phyloP scores from a whole-genome alignment of 192 early-diverging fungal genomes.

The Lobosporangium transversale region DNA sequence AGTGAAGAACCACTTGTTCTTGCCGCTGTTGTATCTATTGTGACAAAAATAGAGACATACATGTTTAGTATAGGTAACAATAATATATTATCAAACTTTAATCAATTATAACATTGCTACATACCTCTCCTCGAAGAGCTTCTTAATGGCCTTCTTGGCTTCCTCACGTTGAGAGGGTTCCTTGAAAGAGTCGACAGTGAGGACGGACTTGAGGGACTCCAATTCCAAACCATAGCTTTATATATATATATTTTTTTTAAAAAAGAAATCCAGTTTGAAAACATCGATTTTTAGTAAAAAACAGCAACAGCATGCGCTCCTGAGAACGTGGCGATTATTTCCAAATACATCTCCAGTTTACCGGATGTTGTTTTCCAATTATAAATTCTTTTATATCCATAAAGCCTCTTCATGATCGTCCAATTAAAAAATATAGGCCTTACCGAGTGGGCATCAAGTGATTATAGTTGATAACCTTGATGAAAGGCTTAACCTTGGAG shows the following conservation, averaged over 20 bases:
- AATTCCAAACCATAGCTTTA: slow-evolving; percentile 97
- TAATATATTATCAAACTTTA: too few relatives aligned
- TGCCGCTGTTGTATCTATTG: slow-evolving; percentile 90
- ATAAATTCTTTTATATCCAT: too few relatives aligned
- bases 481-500: slow-evolving; percentile 98
- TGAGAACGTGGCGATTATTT: too few relatives aligned
- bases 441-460: slow-evolving; percentile 99
- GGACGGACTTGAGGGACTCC: slow-evolving; percentile 88
- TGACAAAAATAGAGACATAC: background rate
- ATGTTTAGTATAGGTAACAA: background rate
- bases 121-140: slow-evolving; percentile 91
- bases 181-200: slow-evolving; percentile 91
- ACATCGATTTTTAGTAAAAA: too few relatives aligned
- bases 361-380: too few relatives aligned
- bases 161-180: slow-evolving; percentile 91
- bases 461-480: slow-evolving; percentile 99
- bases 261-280: too few relatives aligned
- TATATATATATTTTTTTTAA: too few relatives aligned
- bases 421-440: too few relatives aligned
- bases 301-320: background rate
- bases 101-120: background rate
- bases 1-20: slow-evolving; percentile 99
- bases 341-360: too few relatives aligned
- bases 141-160: slow-evolving; percentile 96
- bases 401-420: too few relatives aligned